Conservation (phyloP, 495 filamentous ascomycete genomes). For the Penicillium cinerascens region DNA sequence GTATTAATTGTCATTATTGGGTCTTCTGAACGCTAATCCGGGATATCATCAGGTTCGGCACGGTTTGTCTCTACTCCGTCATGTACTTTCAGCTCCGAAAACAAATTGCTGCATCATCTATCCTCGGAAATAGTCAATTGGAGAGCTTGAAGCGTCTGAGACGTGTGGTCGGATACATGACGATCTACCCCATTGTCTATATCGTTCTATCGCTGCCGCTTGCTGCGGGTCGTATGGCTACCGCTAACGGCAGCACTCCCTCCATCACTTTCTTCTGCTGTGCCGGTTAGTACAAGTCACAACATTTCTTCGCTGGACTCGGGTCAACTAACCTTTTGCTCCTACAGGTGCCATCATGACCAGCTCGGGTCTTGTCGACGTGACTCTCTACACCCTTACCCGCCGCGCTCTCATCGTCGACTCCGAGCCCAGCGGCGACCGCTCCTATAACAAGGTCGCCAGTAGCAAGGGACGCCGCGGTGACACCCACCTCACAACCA, state of each 20-base stretch:
- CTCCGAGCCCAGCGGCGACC: conserved; percentile 38
- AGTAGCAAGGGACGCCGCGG: conserved; percentile 32
- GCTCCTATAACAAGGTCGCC: conserved; percentile 35
- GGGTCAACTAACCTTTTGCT: not conserved
- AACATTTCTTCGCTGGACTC: not conserved
- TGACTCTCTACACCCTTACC: conserved; percentile 69
- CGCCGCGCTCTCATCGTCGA: conserved; percentile 47
- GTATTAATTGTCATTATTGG: not conserved
- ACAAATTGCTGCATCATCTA: conserved; percentile 40
- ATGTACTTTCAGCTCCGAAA: conserved; percentile 60
- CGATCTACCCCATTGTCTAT: conserved; percentile 74
- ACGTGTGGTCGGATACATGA: conserved; percentile 61
- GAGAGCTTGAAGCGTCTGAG: conserved; percentile 40
- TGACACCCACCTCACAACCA: conserved; percentile 32
- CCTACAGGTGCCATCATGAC: conserved; percentile 58
- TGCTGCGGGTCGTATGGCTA: conserved; percentile 64
- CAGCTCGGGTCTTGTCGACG: conserved; percentile 71
- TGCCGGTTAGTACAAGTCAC: conserved; percentile 38
- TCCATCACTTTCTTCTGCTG: conserved; percentile 60
- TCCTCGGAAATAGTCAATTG: conserved; percentile 34
- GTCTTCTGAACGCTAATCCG: not conserved
- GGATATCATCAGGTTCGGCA: conserved; percentile 39
- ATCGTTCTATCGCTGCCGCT: conserved; percentile 68
- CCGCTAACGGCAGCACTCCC: conserved; percentile 53
- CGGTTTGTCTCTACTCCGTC: conserved; percentile 59